Percentiles rank a stretch among this genome's conserved stretches.
Evolutionary conservation across 306 rosid species (phyloP).

Genomic region (Amphicarpaea edgeworthii): DNA sequence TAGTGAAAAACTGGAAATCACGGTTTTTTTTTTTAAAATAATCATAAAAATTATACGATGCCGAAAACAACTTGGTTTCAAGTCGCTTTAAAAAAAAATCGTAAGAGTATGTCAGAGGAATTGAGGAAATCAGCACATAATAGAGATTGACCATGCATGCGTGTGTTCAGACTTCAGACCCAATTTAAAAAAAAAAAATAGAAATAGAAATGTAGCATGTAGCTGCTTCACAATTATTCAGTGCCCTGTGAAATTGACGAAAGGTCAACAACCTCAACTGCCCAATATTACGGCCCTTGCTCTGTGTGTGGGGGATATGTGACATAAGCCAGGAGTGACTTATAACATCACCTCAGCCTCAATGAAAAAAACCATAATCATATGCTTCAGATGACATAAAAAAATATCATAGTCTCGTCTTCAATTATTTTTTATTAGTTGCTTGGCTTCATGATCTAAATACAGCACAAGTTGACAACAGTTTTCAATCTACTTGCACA

Average conservation of each 20-base stretch:
- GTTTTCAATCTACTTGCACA: neutral
- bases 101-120: neutral
- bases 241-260: neutral
- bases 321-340: neutral
- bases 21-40: neutral
- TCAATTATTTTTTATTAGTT: constrained; percentile 20
- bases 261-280: constrained; percentile 24
- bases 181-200: neutral
- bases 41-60: neutral
- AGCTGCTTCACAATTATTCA: neutral
- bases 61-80: neutral
- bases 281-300: constrained; percentile 14
- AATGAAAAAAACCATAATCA: neutral
- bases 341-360: neutral
- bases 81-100: neutral
- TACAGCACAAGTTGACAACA: neutral
- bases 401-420: neutral
- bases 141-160: neutral
- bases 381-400: constrained; percentile 2
- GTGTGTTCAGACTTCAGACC: neutral
- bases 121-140: neutral
- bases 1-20: neutral
- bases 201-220: neutral
- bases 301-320: neutral
- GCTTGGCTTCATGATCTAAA: constrained; percentile 3